Conservation (phyloP, 495 filamentous ascomycete species). For the Trichocladium uniseriatum region DNA sequence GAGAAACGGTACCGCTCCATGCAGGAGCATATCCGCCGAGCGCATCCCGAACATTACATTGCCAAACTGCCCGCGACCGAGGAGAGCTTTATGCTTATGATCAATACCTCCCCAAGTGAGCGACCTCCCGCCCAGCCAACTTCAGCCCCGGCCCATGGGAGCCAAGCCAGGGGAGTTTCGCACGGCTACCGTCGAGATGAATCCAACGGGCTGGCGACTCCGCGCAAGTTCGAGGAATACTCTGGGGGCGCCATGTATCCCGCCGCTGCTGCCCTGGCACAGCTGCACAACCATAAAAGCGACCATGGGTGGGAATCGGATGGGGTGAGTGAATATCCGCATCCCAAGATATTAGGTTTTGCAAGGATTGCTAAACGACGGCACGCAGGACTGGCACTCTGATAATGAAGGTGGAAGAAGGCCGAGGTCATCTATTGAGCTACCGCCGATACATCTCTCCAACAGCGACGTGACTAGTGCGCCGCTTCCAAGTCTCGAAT, state of each 20-base stretch:
- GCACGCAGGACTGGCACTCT: slow-evolving; percentile 56
- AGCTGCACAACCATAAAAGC: slow-evolving; percentile 69
- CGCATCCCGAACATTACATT: slow-evolving; percentile 96
- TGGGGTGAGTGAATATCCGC: slow-evolving; percentile 45
- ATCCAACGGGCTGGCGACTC: slow-evolving; percentile 61
- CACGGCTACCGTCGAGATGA: slow-evolving; percentile 52
- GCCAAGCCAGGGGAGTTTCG: slow-evolving; percentile 30
- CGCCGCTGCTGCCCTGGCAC: slow-evolving; percentile 77
- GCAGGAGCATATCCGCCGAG: slow-evolving; percentile 97
- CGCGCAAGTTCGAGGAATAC: slow-evolving; percentile 66
- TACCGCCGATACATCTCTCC: slow-evolving; percentile 59
- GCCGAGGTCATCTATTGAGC: slow-evolving; percentile 55
- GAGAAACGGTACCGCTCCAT: slow-evolving; percentile 98
- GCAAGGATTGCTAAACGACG: background rate
- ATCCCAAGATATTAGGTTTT: background rate
- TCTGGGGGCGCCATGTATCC: slow-evolving; percentile 51
- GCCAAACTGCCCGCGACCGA: slow-evolving; percentile 97
- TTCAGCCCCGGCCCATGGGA: slow-evolving; percentile 19
- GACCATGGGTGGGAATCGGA: slow-evolving; percentile 81
- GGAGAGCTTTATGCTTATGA: slow-evolving; percentile 95
- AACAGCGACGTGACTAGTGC: slow-evolving; percentile 58
- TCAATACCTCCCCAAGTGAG: slow-evolving; percentile 78
- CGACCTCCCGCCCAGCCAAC: slow-evolving; percentile 43
- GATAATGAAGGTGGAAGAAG: slow-evolving; percentile 54
- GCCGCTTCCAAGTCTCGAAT: slow-evolving; percentile 52